Evolutionary conservation across 768 basidiomycete species (phyloP).

Genomic region (Tulasnella calospora): DNA sequence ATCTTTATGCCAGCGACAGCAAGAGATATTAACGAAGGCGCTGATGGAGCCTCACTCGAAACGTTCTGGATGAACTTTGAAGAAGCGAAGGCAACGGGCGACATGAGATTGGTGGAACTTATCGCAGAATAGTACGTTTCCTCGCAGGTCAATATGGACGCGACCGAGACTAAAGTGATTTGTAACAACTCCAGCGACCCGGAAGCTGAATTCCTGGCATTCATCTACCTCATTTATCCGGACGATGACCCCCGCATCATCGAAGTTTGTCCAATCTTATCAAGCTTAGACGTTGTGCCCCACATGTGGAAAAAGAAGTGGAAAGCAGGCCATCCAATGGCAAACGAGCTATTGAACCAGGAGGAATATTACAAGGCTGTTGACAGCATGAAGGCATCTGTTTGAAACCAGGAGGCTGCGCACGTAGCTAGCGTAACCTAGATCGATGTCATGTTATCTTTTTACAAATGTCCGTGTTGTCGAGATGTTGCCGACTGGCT

Average conservation of each 20-base stretch:
- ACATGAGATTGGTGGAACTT: conserved; percentile 4
- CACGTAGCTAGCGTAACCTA: neutral
- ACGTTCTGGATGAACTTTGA: conserved; percentile 26
- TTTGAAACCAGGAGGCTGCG: neutral
- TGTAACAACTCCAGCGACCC: neutral
- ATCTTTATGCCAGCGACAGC: conserved; percentile 15
- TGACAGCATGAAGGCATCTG: neutral
- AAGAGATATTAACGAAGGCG: conserved; percentile 22
- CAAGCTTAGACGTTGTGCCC: neutral
- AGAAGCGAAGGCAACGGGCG: conserved; percentile 8
- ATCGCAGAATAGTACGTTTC: conserved; percentile 15
- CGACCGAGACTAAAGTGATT: neutral
- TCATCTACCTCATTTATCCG: conserved; percentile 14
- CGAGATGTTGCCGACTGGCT: neutral
- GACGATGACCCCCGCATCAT: conserved; percentile 7
- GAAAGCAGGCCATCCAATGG: conserved; percentile 21
- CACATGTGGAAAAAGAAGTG: conserved; percentile 19
- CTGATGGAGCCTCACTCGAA: conserved; percentile 19
- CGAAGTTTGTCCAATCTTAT: conserved; percentile 19
- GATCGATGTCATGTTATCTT: neutral
- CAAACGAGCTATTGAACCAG: neutral
- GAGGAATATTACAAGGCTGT: conserved; percentile 17
- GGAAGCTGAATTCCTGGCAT: conserved; percentile 13
- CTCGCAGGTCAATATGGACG: neutral
- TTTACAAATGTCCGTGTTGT: neutral